Conservation (phyloP, 768 basidiomycete species). For the Lepiota brunneoincarnata region DNA sequence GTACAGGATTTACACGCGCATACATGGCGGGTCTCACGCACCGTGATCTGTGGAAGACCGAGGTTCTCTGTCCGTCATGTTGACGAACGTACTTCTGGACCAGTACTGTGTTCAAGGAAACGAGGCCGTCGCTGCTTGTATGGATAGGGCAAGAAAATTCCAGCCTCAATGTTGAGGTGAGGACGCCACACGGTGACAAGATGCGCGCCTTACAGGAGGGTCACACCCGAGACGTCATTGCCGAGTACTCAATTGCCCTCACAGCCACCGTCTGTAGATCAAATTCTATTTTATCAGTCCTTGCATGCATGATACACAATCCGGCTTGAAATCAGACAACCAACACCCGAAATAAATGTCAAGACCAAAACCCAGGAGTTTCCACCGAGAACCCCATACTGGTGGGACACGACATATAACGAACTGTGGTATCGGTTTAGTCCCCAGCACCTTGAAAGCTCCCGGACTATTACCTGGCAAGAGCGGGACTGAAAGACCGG, state of each 20-base stretch:
- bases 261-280: neutral
- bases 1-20: slow-evolving; percentile 9
- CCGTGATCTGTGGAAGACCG: slow-evolving; percentile 59
- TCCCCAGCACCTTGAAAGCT: neutral
- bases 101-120: neutral
- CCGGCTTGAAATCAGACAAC: slow-evolving; percentile 19
- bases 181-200: slow-evolving; percentile 12
- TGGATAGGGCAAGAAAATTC: neutral
- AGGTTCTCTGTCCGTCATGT: slow-evolving; percentile 55
- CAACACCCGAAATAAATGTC: slow-evolving; percentile 16
- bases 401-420: slow-evolving; percentile 19
- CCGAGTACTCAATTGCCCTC: neutral
- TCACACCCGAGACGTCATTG: neutral
- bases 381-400: slow-evolving; percentile 16
- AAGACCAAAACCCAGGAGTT: slow-evolving; percentile 26
- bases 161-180: slow-evolving; percentile 18
- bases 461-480: slow-evolving; percentile 40
- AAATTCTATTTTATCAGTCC: slow-evolving; percentile 1
- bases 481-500: slow-evolving; percentile 52
- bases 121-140: neutral
- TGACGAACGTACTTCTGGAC: slow-evolving; percentile 17
- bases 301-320: slow-evolving; percentile 17
- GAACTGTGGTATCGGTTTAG: slow-evolving; percentile 15
- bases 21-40: slow-evolving; percentile 17
- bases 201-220: neutral